Percentiles rank a stretch among this genome's conserved stretches.
Conservation (phyloP, 2,329 filamentous ascomycete genomes). For the Neonectria hederae region DNA sequence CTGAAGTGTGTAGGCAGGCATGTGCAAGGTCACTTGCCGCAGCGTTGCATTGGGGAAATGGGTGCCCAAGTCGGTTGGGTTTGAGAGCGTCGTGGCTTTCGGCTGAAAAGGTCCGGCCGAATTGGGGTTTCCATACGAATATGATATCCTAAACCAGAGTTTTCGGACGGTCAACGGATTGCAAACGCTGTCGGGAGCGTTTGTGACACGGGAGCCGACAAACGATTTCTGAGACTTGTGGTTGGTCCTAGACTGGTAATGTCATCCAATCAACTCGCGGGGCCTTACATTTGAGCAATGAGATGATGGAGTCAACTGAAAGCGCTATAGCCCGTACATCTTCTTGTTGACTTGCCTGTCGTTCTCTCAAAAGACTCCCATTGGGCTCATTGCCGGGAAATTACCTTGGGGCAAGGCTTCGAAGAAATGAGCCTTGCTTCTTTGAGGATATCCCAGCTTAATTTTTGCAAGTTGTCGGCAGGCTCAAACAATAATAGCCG, state of each 20-base stretch:
- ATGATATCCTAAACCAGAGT: neutral
- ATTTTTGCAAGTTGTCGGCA: neutral
- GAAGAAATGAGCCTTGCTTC: neutral
- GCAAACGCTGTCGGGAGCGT: neutral
- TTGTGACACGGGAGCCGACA: neutral
- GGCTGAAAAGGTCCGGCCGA: neutral
- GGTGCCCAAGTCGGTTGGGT: slow-evolving; percentile 15
- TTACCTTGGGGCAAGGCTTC: neutral
- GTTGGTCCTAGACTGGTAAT: neutral
- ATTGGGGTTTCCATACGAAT: neutral
- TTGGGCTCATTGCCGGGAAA: neutral
- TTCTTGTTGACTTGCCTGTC: neutral
- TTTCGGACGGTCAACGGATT: no score
- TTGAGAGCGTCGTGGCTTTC: neutral
- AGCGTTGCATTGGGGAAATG: slow-evolving; percentile 14
- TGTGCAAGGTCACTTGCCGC: neutral
- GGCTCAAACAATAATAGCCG: neutral
- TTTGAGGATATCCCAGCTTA: neutral
- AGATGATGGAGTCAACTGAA: neutral
- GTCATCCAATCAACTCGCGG: neutral
- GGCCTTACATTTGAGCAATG: neutral
- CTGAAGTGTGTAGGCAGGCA: neutral
- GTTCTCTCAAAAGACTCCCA: neutral
- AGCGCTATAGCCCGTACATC: neutral
- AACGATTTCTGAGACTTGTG: no score